A percentile compares a stretch with the other conserved stretches of the same genome.
These are phyloP conservation scores for Metschnikowia cerradonensis DNA, from an alignment of 805 yeast species.

Conservation along the genomic window DNA sequence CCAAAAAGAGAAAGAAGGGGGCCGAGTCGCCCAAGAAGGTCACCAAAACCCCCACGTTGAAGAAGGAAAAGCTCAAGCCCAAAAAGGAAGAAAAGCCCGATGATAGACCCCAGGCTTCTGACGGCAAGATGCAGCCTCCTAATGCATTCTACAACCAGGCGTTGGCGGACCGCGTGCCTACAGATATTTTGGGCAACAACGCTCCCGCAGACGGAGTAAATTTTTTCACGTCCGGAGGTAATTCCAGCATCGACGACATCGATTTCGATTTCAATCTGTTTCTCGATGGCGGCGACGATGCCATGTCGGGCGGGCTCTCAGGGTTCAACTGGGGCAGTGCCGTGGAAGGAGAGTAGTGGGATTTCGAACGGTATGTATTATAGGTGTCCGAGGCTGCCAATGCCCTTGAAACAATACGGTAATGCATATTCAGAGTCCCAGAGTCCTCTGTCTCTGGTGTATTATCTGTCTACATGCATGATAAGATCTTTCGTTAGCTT, in stretches of 20 bases:
- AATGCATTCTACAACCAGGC: constrained; percentile 20
- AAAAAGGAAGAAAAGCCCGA: constrained; percentile 13
- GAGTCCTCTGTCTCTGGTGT: too few relatives aligned
- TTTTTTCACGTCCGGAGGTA: constrained; percentile 21
- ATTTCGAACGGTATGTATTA: background rate
- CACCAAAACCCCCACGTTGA: constrained; percentile 10
- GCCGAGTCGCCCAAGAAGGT: constrained; percentile 36
- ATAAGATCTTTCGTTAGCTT: too few relatives aligned
- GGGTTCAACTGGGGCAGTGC: constrained; percentile 37
- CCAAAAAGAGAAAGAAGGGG: constrained; percentile 29
- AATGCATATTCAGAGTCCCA: too few relatives aligned
- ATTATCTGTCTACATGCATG: too few relatives aligned
- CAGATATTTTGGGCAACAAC: constrained; percentile 31
- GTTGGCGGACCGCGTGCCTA: constrained; percentile 33
- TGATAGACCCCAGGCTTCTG: background rate
- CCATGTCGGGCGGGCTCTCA: constrained; percentile 29
- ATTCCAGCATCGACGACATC: constrained; percentile 37
- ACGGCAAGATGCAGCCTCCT: constrained; percentile 23
- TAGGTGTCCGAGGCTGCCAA: background rate
- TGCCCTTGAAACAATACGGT: too few relatives aligned
- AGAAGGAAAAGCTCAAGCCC: constrained; percentile 19
- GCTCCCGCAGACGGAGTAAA: constrained; percentile 14
- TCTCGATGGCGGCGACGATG: constrained; percentile 31
- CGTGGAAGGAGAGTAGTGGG: constrained; percentile 18
- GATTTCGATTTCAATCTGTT: constrained; percentile 43